A percentile compares a stretch with the other conserved stretches of the same genome.
These are phyloP conservation scores for Colletotrichum theobromicola DNA, from an alignment of 2,329 filamentous ascomycete genomes.

Conservation along the genomic window DNA sequence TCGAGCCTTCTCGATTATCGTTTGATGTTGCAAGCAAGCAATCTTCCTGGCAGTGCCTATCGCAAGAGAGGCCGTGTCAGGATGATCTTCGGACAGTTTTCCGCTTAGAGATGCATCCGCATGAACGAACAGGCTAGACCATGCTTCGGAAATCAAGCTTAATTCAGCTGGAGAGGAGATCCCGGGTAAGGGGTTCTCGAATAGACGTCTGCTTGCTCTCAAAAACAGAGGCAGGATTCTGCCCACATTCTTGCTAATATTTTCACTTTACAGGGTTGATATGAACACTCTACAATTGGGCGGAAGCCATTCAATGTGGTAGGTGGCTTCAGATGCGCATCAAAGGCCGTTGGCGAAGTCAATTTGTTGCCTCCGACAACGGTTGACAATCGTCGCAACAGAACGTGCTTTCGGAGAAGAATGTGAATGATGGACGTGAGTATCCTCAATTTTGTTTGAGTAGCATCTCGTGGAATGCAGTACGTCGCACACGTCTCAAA, in stretches of 20 bases:
- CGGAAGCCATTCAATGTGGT: too few species aligned
- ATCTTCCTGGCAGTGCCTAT: neutral
- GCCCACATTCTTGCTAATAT: neutral
- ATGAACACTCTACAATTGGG: neutral
- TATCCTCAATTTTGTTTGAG: neutral
- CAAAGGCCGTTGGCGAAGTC: too few species aligned
- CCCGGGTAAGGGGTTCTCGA: neutral
- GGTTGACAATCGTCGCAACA: too few species aligned
- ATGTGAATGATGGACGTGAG: neutral
- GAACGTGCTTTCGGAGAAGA: too few species aligned
- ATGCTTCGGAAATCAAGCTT: neutral
- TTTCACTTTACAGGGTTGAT: too few species aligned
- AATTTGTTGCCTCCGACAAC: too few species aligned
- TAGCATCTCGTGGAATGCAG: neutral
- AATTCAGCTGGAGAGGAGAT: neutral
- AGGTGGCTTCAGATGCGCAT: too few species aligned
- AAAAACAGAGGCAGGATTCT: neutral
- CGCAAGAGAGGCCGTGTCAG: neutral
- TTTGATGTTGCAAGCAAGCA: neutral
- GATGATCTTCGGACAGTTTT: neutral
- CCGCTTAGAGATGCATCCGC: neutral
- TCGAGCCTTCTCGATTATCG: neutral
- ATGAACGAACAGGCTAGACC: neutral
- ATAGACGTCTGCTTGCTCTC: neutral
- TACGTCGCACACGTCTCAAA: neutral